These are phyloP conservation scores for Amylostereum chailletii DNA, from an alignment of 1,284 basidiomycete species.

Conservation along the genomic window DNA sequence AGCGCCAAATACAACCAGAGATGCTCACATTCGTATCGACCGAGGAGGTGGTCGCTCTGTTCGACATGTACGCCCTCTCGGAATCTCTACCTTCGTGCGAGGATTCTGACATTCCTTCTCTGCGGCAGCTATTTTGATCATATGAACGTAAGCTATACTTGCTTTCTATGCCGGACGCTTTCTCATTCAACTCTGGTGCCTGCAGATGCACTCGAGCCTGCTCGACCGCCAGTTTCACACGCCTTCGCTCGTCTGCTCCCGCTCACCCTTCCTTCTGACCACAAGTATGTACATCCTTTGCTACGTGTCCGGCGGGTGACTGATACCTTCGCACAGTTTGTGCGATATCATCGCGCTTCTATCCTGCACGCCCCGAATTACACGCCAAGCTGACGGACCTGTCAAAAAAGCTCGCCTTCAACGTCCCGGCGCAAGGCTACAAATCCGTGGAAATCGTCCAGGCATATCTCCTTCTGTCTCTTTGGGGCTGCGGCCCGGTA, in stretches of 20 bases:
- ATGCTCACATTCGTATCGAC: slow-evolving; percentile 80
- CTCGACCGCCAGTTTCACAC: slow-evolving; percentile 86
- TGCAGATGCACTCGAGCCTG: slow-evolving; percentile 63
- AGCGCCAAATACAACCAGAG: slow-evolving; percentile 83
- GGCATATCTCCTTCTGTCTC: slow-evolving; percentile 74
- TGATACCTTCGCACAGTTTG: slow-evolving; percentile 53
- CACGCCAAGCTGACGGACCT: slow-evolving; percentile 76
- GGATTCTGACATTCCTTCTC: slow-evolving; percentile 8
- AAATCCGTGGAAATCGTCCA: slow-evolving; percentile 96
- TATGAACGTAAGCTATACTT: slow-evolving; percentile 48
- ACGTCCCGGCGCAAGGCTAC: slow-evolving; percentile 77
- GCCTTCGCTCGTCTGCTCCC: slow-evolving; percentile 83
- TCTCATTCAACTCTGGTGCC: slow-evolving; percentile 5
- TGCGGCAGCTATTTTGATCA: slow-evolving; percentile 62
- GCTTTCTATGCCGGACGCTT: slow-evolving; percentile 3
- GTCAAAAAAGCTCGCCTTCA: slow-evolving; percentile 88
- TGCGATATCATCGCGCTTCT: slow-evolving; percentile 89
- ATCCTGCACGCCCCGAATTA: slow-evolving; percentile 76
- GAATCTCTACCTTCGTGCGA: slow-evolving; percentile 5
- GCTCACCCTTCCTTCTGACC: slow-evolving; percentile 88
- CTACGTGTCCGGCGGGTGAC: slow-evolving; percentile 1
- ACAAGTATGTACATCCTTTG: slow-evolving; percentile 54
- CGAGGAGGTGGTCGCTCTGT: slow-evolving; percentile 83
- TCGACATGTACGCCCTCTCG: slow-evolving; percentile 69
- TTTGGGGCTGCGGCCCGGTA: slow-evolving; percentile 88